These are phyloP conservation scores for Trichoderma endophyticum DNA, from an alignment of 2,329 filamentous ascomycete species.

Conservation along the genomic window DNA sequence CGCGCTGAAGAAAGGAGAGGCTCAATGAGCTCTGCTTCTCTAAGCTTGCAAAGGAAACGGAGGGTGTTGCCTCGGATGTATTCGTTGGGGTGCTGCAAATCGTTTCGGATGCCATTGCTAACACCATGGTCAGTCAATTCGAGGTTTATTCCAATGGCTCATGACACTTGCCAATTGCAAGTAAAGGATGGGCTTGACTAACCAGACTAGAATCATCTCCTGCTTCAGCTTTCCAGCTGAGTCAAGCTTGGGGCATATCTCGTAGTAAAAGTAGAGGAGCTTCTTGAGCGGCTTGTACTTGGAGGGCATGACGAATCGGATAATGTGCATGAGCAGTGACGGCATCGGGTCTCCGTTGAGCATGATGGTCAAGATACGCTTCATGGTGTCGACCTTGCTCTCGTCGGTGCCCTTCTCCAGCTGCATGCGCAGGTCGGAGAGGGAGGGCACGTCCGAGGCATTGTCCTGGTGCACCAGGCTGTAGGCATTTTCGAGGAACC, in stretches of 20 bases:
- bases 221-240: slow-evolving; percentile 92
- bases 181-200: slow-evolving; percentile 18
- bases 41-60: slow-evolving; percentile 93
- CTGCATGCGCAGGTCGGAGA: slow-evolving; percentile 89
- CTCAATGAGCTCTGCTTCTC: slow-evolving; percentile 93
- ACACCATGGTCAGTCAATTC: slow-evolving; percentile 3
- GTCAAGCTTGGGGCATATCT: slow-evolving; percentile 96
- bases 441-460: slow-evolving; percentile 82
- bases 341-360: slow-evolving; percentile 97
- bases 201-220: slow-evolving; percentile 99
- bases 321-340: slow-evolving; percentile 97
- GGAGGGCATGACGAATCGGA: slow-evolving; percentile 98
- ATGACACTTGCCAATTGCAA: not conserved
- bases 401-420: slow-evolving; percentile 93
- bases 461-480: slow-evolving; percentile 98
- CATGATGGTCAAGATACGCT: slow-evolving; percentile 94
- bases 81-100: slow-evolving; percentile 96
- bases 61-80: slow-evolving; percentile 98
- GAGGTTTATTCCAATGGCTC: no score
- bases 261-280: slow-evolving; percentile 98
- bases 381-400: slow-evolving; percentile 92
- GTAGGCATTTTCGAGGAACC: slow-evolving; percentile 92
- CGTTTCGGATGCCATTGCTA: slow-evolving; percentile 97
- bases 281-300: slow-evolving; percentile 97
- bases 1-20: slow-evolving; percentile 89